Evolutionary conservation across 2,329 filamentous ascomycete species (phyloP), one percentile per base, ranked within the genome.

Genomic region (Exophiala calicioides): DNA sequence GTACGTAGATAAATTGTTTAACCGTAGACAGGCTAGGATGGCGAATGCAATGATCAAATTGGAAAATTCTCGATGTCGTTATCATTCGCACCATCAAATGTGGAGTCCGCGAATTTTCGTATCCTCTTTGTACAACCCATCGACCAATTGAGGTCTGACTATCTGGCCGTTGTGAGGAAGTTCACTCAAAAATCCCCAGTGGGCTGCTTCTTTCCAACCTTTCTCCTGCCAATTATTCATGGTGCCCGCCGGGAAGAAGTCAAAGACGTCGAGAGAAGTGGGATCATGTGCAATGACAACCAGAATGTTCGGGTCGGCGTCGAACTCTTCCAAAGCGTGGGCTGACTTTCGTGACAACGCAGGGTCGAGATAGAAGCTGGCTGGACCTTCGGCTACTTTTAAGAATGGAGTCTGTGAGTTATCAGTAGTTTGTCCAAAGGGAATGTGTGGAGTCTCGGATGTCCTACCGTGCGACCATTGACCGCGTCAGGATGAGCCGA

Each of bases 201-300:
- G 34, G 12, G 40, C 29, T 15, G 15, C 16, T 15, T 58, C 53
- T 24, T 55, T 59, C 58, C 59, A 61, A 2, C 58, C 65, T 47
- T 66, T 66, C 39, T 58, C 46, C 40, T 56, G 52, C 62, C 66
- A 69, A 16, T 59, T 57, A 44, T 68, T 66, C 21, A 62, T 58
- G 5, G 27, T 50, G 3, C 66, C 44, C 8, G 62, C 51, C 21
- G 61, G 46, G 12, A 49, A 49, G 32, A 36, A 39, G 8, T 44
- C 46, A 19, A 64, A 58, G 34, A 56, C 47, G 26, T 60, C 53
- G 10, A 53, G 33, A 35, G 63, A 36, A 5, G 53, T 51, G 12
- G 47, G 40, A 37, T 63, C 64, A 36, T 66, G 62, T 9, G 60
- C 60, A 12, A 62, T 53, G 32, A 47, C 50, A 1, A 63, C 58